A percentile compares a stretch with the other conserved stretches of the same genome.
Evolutionary conservation across 495 filamentous ascomycete genomes (phyloP).

Genomic region (Beverwykella pulmonaria): DNA sequence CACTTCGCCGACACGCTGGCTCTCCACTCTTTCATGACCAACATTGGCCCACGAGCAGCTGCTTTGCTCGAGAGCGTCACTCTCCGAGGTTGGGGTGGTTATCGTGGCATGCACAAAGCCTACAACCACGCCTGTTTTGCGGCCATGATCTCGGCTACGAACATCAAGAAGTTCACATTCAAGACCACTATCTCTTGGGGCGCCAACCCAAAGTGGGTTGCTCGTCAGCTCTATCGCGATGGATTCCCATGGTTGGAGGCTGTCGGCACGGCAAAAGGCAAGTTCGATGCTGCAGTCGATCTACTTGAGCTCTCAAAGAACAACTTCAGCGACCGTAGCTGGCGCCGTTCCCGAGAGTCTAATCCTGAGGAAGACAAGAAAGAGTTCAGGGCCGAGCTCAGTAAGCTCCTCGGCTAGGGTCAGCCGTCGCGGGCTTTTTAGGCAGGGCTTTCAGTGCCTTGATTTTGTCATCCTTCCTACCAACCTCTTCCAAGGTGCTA

Average conservation of each 20-base stretch:
- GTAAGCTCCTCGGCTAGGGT: conserved; percentile 21
- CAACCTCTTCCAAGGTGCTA: no score
- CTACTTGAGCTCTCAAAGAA: conserved; percentile 29
- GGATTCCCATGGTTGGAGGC: conserved; percentile 41
- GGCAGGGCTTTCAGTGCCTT: no score
- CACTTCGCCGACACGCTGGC: conserved; percentile 37
- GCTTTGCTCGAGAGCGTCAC: conserved; percentile 31
- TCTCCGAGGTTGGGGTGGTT: conserved; percentile 26
- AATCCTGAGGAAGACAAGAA: conserved; percentile 6
- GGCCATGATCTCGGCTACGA: conserved; percentile 34
- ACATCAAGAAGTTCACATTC: conserved; percentile 33
- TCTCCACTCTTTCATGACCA: conserved; percentile 39
- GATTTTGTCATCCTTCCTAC: no score
- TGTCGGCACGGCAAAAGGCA: conserved; percentile 32
- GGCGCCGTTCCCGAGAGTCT: not conserved
- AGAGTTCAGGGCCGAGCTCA: conserved; percentile 12
- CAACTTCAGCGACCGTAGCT: conserved; percentile 1
- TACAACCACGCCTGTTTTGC: conserved; percentile 38
- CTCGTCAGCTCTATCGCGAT: conserved; percentile 40
- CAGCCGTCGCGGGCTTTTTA: no score
- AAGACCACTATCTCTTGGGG: conserved; percentile 25
- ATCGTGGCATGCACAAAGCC: conserved; percentile 29
- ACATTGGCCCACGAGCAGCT: conserved; percentile 35
- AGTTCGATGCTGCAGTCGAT: conserved; percentile 35
- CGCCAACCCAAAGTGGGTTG: conserved; percentile 24